Percentiles rank a stretch among this genome's conserved stretches.
Conservation (phyloP, 208 protist species). For the Leishmania lainsoni region DNA sequence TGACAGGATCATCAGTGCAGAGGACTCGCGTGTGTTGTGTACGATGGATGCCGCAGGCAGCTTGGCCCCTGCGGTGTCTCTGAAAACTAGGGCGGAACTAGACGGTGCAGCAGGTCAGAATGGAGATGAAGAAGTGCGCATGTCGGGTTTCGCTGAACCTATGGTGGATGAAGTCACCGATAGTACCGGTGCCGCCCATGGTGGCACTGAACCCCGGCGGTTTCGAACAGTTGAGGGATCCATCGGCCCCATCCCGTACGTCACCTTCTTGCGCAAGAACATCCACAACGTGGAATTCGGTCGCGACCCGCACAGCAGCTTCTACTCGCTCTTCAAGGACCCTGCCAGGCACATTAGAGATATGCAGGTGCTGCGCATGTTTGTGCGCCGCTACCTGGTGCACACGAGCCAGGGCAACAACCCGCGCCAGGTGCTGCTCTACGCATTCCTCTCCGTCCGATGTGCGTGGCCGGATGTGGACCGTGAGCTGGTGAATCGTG, state of each 20-base stretch:
- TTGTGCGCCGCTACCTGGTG: constrained; percentile 78
- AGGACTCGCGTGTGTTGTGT: background rate
- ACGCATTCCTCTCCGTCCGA: constrained; percentile 58
- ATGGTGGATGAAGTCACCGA: background rate
- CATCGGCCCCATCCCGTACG: constrained; percentile 62
- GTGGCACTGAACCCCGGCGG: background rate
- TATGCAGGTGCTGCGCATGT: constrained; percentile 86
- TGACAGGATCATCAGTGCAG: background rate
- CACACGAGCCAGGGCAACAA: constrained; percentile 79
- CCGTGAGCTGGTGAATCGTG: constrained; percentile 41
- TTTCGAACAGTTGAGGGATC: constrained; percentile 2
- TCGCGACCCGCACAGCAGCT: constrained; percentile 46
- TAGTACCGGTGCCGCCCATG: background rate
- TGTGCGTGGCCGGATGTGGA: constrained; percentile 58
- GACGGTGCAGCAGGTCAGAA: background rate
- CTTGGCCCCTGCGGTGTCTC: constrained; percentile 1
- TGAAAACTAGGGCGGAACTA: background rate
- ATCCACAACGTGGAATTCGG: constrained; percentile 76
- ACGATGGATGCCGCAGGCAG: constrained; percentile 6
- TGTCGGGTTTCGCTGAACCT: background rate
- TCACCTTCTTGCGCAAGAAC: constrained; percentile 64
- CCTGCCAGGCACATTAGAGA: constrained; percentile 53
- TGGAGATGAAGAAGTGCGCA: background rate
- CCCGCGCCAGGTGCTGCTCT: constrained; percentile 60
- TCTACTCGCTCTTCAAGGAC: constrained; percentile 68